Base-by-base conservation (phyloP, 2,329 filamentous ascomycete genomes). In the Teratosphaeria destructans region DNA sequence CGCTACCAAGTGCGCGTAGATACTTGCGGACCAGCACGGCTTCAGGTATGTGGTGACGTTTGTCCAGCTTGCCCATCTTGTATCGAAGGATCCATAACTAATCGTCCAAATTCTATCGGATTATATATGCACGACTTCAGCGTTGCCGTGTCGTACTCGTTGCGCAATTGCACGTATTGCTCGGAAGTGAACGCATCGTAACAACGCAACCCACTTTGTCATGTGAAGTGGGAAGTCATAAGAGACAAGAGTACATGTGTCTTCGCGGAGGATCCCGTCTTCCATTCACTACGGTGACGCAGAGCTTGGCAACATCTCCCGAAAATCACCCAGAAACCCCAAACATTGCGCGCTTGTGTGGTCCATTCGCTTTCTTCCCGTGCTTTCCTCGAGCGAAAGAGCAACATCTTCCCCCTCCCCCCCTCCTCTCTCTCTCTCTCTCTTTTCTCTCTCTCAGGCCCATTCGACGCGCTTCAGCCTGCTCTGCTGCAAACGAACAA, bases 401-500 rank as follows among this genome's bases (percentile, higher is more conserved):
- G 16, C 43, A 49, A 49, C n/a, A n/a, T 49, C 54, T 37, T 1
- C 23, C 2, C 23, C 23, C 23, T 23, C 2, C 23, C 23, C 23
- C 23, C 23, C 23, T 23, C 23, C 23, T 23, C 3, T 32, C 29
- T 32, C 29, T 29, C 29, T 32, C 29, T 32, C 29, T 32, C 29
- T 32, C 29, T n/a, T n/a, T n/a, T 32, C 29, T 32, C 29, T 32
- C 55, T 56, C 23, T 43, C 37, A 27, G 27, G 26, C 49, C 32
- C 47, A 58, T 55, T 47, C 58, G 49, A 56, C 58, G 61, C 61
- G 61, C 61, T 61, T 29, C 61, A 63, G 61, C 61, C 59, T 63
- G 61, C 59, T 56, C 57, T 57, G 61, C 61, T 61, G 59, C 59
- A 55, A 57, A 61, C 10, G 16, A 29, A 79, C 57, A 79, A 79